Evolutionary conservation across 148 eudicot genomes (phyloP), one percentile per base, ranked within the genome.

Genomic region (Vaccinium vitisidaea): DNA sequence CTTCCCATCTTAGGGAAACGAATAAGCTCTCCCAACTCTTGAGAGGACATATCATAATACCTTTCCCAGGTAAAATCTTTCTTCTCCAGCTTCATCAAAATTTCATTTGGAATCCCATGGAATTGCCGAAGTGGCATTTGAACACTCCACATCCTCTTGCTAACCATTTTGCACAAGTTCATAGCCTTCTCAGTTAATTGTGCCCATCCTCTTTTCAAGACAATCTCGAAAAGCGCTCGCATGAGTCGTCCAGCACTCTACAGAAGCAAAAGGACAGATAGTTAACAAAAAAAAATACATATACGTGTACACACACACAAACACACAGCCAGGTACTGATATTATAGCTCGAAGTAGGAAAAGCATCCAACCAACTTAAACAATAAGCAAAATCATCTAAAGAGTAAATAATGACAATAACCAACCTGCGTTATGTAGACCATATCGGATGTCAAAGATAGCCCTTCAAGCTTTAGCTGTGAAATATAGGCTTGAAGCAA

Each of bases 161-260:
- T 92, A 55, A 95, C 92, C 96, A 93, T 95, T 89, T 95, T 95
- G 92, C 96, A 92, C 83, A 92, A 89, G 77, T 93, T 94, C 85
- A 94, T 88, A 70, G 96, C 98, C 85, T 95, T 95, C 87, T 91
- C 96, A 30, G 96, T 90, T 71, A 93, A 81, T 81, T 92, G 98
- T 16, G 98, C 98, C 98, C 98, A 95, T 80, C 97, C 98, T 89
- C 97, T 90, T 86, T 93, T 95, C 86, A 95, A 83, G 58, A 93
- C 88, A 53, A 95, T 95, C 88, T 95, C 98, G 83, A 95, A 95
- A 36, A 95, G 93, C 9, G 97, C 93, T 63, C 98, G 91, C 85
- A 95, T 74, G 9, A 95, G 95, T 84, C 98, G 98, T 81, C 95
- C 97, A 18, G 98, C 98, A 87, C 95, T 95, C 98, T 94, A 91